These are phyloP conservation scores for Pythium vanterpoolii DNA, from an alignment of 352 stramenopile genomes.

Conservation along the genomic window DNA sequence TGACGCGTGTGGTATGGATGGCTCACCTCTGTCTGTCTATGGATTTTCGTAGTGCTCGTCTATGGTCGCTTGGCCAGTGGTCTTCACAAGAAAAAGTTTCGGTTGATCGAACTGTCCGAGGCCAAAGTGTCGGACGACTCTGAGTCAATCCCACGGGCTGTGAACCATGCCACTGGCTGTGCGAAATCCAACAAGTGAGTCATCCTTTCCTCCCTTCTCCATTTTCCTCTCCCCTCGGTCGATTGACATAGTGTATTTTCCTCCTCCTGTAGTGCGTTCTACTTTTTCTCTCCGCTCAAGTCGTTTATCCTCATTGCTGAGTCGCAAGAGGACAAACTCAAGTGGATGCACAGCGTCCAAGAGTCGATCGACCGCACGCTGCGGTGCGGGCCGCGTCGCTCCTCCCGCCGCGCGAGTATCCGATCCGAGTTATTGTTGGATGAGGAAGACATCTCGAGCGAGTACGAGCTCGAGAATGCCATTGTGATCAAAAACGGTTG, in stretches of 20 bases:
- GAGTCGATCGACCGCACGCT: constrained; percentile 62
- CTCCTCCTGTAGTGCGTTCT: constrained; percentile 57
- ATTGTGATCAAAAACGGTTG: constrained; percentile 87
- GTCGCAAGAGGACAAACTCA: constrained; percentile 55
- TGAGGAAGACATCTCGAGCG: constrained; percentile 58
- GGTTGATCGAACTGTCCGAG: constrained; percentile 73
- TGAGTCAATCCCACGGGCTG: constrained; percentile 62
- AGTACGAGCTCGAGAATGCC: constrained; percentile 60
- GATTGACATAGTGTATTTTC: constrained; percentile 8
- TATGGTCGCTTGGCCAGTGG: constrained; percentile 56
- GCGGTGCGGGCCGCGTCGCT: constrained; percentile 35
- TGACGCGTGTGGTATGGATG: neutral
- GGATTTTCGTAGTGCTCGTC: constrained; percentile 48
- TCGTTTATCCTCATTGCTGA: constrained; percentile 81
- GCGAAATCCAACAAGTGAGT: constrained; percentile 62
- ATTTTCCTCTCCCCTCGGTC: neutral
- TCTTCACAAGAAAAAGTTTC: constrained; percentile 82
- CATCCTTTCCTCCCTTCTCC: neutral
- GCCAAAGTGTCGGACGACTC: constrained; percentile 73
- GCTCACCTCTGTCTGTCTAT: neutral
- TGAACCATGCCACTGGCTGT: constrained; percentile 44
- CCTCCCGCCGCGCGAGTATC: constrained; percentile 43
- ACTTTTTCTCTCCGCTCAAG: constrained; percentile 84
- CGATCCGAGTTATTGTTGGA: constrained; percentile 58
- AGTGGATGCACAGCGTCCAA: constrained; percentile 62